Conservation (phyloP, 371 early-diverging fungal species). For the Mucor circinelloides region DNA sequence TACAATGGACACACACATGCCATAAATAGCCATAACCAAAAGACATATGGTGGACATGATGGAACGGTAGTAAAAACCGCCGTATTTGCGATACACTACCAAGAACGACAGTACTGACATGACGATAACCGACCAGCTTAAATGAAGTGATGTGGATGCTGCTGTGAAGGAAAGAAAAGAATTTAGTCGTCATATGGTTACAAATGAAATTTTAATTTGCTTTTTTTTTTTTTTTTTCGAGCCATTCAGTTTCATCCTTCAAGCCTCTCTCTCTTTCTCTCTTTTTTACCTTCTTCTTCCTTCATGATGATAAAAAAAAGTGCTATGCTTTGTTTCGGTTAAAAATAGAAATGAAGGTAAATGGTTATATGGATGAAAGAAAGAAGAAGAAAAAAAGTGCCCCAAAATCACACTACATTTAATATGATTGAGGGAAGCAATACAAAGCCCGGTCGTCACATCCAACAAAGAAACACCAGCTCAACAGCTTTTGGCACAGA, state of each 20-base stretch:
- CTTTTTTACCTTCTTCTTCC: conserved; percentile 4
- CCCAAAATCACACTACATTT: conserved; percentile 4
- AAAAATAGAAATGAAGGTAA: neutral
- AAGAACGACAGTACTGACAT: conserved; percentile 1
- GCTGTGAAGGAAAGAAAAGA: neutral
- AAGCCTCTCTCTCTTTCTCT: neutral
- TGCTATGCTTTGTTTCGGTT: neutral
- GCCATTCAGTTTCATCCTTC: conserved; percentile 3
- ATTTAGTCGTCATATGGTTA: neutral
- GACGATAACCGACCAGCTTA: conserved; percentile 1
- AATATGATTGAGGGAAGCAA: neutral
- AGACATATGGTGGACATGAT: conserved; percentile 26
- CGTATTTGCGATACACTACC: conserved; percentile 11
- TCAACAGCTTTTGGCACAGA: neutral
- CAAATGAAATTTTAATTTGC: conserved; percentile 1
- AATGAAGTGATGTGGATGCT: neutral
- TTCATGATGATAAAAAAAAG: neutral
- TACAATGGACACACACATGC: conserved; percentile 48
- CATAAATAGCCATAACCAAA: conserved; percentile 38
- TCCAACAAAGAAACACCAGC: neutral
- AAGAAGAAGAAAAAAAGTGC: conserved; percentile 5
- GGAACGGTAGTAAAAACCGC: conserved; percentile 39
- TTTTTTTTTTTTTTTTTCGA: too few relatives aligned
- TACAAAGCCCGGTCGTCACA: neutral
- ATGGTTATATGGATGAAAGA: neutral